Evolutionary conservation across 2,329 filamentous ascomycete genomes (phyloP).

Genomic region (Zalaria obscura): DNA sequence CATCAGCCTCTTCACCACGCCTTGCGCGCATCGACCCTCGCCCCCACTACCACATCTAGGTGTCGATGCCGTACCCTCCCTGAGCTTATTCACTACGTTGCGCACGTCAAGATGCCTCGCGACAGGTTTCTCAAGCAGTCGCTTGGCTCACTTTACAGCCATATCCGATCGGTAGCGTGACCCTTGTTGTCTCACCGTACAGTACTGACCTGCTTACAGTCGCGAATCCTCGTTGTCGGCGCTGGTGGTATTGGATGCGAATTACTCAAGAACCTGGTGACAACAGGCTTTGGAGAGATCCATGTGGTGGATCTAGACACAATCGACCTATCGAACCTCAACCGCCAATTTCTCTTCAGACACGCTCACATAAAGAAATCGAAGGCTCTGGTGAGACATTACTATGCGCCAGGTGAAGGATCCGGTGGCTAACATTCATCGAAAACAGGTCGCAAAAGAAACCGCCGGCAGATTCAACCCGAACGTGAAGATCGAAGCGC

Average conservation of each 20-base stretch:
- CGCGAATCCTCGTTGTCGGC: slow-evolving; percentile 83
- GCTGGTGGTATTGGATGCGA: slow-evolving; percentile 97
- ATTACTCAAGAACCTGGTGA: slow-evolving; percentile 87
- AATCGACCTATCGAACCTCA: slow-evolving; percentile 94
- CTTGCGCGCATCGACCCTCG: too few relatives aligned
- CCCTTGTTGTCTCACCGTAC: not conserved
- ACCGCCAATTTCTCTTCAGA: slow-evolving; percentile 92
- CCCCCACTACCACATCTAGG: too few relatives aligned
- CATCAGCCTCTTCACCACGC: too few relatives aligned
- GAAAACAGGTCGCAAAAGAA: slow-evolving; percentile 68
- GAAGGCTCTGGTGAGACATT: slow-evolving; percentile 62
- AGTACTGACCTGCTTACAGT: slow-evolving; percentile 36
- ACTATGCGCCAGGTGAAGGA: too few relatives aligned
- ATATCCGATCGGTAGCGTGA: slow-evolving; percentile 46
- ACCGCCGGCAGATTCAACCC: slow-evolving; percentile 85
- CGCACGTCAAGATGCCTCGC: slow-evolving; percentile 26
- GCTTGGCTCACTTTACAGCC: slow-evolving; percentile 49
- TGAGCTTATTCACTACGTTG: too few relatives aligned
- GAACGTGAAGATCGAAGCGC: slow-evolving; percentile 67
- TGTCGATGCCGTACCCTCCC: too few relatives aligned
- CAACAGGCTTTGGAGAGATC: slow-evolving; percentile 82
- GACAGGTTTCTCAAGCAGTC: slow-evolving; percentile 44
- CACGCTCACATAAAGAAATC: slow-evolving; percentile 97
- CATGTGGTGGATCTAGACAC: slow-evolving; percentile 96
- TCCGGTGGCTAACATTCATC: slow-evolving; percentile 2